Evolutionary conservation across 139 green algal species (phyloP).

Genomic region (Chlamydomonas sp.): DNA sequence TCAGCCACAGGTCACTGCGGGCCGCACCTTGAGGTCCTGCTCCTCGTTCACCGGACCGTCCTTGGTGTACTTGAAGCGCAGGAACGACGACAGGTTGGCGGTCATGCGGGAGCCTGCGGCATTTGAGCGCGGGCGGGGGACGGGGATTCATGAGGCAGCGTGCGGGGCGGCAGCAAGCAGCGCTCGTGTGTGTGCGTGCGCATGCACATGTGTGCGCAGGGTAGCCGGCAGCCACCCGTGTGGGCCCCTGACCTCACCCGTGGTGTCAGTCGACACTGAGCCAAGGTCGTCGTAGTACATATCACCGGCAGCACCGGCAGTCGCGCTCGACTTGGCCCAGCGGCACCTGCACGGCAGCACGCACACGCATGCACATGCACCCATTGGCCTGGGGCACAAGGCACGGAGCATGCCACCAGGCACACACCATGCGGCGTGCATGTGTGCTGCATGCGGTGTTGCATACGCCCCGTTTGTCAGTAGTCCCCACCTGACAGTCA

Average conservation of each 20-base stretch:
- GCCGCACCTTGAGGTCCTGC: conserved; percentile 50
- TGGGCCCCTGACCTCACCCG: conserved; percentile 26
- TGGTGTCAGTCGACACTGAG: conserved; percentile 46
- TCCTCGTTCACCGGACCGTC: conserved; percentile 27
- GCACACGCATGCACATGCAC: too few species aligned
- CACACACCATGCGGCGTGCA: too few species aligned
- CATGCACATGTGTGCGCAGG: background rate
- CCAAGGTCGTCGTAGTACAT: conserved; percentile 27
- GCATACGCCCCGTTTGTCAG: too few species aligned
- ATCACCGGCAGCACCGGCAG: conserved; percentile 17
- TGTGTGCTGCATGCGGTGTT: too few species aligned
- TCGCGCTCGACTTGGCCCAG: conserved; percentile 34
- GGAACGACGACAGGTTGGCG: conserved; percentile 16
- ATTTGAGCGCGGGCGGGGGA: too few species aligned
- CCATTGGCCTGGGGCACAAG: too few species aligned
- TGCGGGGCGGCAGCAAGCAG: background rate
- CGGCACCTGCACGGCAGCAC: conserved; percentile 27
- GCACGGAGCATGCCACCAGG: too few species aligned
- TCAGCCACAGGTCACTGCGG: too few species aligned
- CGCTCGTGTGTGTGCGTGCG: background rate
- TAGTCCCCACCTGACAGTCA: conserved; percentile 56
- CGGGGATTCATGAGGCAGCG: background rate
- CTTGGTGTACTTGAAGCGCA: conserved; percentile 32
- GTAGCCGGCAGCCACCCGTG: background rate
- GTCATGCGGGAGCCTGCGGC: conserved; percentile 13